Conservation (phyloP, 306 rosid genomes). For the Coriaria nepalensis region DNA sequence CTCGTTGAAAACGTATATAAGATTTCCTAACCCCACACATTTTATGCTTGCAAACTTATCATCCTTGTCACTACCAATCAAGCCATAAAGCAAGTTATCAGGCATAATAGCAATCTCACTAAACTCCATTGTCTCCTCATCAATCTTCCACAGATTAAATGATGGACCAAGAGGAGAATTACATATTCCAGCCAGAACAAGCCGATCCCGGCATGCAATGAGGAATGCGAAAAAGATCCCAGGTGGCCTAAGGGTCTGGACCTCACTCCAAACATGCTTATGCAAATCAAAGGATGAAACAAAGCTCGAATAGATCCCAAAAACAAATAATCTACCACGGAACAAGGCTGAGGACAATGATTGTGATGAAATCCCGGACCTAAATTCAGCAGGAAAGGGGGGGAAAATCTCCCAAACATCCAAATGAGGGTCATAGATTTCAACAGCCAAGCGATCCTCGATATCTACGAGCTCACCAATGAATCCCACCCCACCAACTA, state of each 20-base stretch:
- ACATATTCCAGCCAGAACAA: constrained; percentile 62
- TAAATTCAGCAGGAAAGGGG: constrained; percentile 57
- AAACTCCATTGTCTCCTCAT: constrained; percentile 50
- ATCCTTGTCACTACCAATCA: constrained; percentile 69
- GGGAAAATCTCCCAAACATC: constrained; percentile 47
- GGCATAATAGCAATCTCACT: constrained; percentile 62
- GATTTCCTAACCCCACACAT: constrained; percentile 68
- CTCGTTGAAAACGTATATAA: constrained; percentile 65
- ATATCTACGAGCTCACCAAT: constrained; percentile 67
- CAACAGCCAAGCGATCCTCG: constrained; percentile 62
- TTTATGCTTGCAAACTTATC: constrained; percentile 74
- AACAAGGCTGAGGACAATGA: constrained; percentile 66
- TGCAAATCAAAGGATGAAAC: constrained; percentile 48
- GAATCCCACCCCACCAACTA: constrained; percentile 70
- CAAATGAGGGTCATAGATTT: constrained; percentile 43
- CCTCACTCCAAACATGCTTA: constrained; percentile 43
- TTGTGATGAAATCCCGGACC: constrained; percentile 57
- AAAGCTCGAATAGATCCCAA: constrained; percentile 57
- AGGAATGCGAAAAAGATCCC: constrained; percentile 63
- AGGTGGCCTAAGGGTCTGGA: constrained; percentile 51
- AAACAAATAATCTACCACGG: constrained; percentile 34
- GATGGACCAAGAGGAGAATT: constrained; percentile 30
- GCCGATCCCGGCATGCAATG: constrained; percentile 37
- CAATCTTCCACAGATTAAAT: constrained; percentile 57
- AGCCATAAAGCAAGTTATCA: constrained; percentile 34